phyloP scores from a whole-genome alignment of 148 eudicot genomes.

The Vaccinium corymbosum region DNA sequence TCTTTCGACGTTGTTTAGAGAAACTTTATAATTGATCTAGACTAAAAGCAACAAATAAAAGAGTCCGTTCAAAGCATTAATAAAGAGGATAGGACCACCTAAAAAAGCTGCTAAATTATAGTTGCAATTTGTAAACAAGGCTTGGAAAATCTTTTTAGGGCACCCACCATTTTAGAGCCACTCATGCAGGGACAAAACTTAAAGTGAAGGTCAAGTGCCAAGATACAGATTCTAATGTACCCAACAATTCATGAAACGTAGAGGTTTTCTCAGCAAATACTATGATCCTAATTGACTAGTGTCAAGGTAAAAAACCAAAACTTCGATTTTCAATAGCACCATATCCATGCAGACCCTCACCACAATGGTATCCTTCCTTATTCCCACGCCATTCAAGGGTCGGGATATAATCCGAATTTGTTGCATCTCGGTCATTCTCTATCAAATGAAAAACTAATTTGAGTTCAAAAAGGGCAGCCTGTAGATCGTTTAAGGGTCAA shows the following conservation, averaged over 20 bases:
- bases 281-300: too few relatives aligned
- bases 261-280: neutral
- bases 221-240: too few relatives aligned
- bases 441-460: neutral
- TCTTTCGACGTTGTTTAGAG: neutral
- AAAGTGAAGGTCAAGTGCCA: too few relatives aligned
- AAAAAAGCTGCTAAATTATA: neutral
- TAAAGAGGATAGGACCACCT: neutral
- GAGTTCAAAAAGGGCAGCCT: neutral
- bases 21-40: neutral
- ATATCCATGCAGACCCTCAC: neutral
- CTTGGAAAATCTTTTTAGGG: too few relatives aligned
- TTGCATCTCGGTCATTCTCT: neutral
- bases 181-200: too few relatives aligned
- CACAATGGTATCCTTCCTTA: neutral
- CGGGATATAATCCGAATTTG: neutral
- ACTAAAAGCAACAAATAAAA: neutral
- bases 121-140: too few relatives aligned
- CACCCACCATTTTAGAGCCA: too few relatives aligned
- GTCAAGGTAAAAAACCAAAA: too few relatives aligned
- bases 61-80: neutral
- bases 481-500: too few relatives aligned
- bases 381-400: neutral
- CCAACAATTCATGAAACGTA: neutral
- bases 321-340: neutral